Evolutionary conservation across 1,139 yeast species (phyloP), one percentile per base, ranked within the genome.

Genomic region (Sugiyamaella japonica): DNA sequence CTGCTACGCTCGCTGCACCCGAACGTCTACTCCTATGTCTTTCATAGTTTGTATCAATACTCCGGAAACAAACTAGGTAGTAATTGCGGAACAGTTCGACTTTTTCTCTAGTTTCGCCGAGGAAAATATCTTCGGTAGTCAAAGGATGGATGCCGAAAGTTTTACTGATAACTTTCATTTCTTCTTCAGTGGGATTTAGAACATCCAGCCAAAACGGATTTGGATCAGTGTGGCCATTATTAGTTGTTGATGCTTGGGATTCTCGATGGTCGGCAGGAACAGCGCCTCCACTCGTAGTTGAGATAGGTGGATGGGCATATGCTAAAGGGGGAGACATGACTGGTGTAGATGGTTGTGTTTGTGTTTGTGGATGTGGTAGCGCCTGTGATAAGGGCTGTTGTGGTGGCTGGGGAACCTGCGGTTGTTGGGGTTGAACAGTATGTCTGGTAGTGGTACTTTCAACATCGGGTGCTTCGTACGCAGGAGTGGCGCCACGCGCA

Each of bases 121-220:
- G 75, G 61, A 89, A 89, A 54, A 93, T 93, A 74, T 93, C 99
- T 69, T 93, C 99, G 0, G 97, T 88, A 0, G 99, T 93, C 64
- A 91, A 79, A 0, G 98, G 98, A 70, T 91, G 99, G 57, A 91
- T 89, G 0, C 96, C 96, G 72, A 93, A 93, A 0, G 97, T 84
- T 64, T 90, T 90, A 28, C 96, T 84, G 13, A 93, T 67, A 0
- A 88, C 95, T 68, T 90, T 90, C 97, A 93, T 91, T 70, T 93
- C 99, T 60, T 89, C 96, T 65, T 91, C 99, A 0, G 96, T 88
- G 2, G 99, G 99, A 65, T 90, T 86, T 54, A 88, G 74, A 20
- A 93, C 88, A 70, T 93, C 99, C 9, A 93, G 76, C 98, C 99
- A 93, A 66, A 88, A 89, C 4, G 96, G 95, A 7, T 61, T 53